These are phyloP conservation scores for Xylaria polymorpha DNA, from an alignment of 2,329 filamentous ascomycete species.

Conservation along the genomic window DNA sequence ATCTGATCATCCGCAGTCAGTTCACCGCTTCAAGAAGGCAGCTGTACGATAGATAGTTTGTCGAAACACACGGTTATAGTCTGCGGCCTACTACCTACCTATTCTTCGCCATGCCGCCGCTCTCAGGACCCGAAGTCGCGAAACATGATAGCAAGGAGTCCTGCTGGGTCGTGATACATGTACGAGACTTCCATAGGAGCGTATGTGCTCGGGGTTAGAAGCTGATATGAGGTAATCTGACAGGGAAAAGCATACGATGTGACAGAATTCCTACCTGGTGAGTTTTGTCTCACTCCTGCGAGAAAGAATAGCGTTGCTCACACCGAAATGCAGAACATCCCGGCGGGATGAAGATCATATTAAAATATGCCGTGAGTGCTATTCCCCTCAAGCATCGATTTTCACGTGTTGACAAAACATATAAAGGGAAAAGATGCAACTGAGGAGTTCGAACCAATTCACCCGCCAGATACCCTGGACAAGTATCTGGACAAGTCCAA, in stretches of 20 bases:
- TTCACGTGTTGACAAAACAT: not conserved
- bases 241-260: slow-evolving; percentile 87
- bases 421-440: slow-evolving; percentile 86
- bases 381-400: not conserved
- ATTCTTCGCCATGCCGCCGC: slow-evolving; percentile 51
- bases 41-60: not conserved
- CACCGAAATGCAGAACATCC: slow-evolving; percentile 75
- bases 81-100: not conserved
- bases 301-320: no score
- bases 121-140: slow-evolving; percentile 65
- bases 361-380: slow-evolving; percentile 82
- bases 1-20: slow-evolving; percentile 23
- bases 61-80: not conserved
- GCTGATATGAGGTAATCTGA: not conserved
- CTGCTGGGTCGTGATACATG: slow-evolving; percentile 92
- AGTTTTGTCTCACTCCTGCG: no score
- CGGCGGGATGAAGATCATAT: slow-evolving; percentile 89
- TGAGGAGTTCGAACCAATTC: slow-evolving; percentile 89
- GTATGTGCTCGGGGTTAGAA: slow-evolving; percentile 26
- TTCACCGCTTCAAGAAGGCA: not conserved
- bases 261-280: slow-evolving; percentile 83
- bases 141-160: slow-evolving; percentile 85
- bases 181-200: slow-evolving; percentile 45
- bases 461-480: slow-evolving; percentile 86
- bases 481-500: slow-evolving; percentile 87